Conservation (phyloP, 805 yeast genomes). For the Saturnispora silvae region DNA sequence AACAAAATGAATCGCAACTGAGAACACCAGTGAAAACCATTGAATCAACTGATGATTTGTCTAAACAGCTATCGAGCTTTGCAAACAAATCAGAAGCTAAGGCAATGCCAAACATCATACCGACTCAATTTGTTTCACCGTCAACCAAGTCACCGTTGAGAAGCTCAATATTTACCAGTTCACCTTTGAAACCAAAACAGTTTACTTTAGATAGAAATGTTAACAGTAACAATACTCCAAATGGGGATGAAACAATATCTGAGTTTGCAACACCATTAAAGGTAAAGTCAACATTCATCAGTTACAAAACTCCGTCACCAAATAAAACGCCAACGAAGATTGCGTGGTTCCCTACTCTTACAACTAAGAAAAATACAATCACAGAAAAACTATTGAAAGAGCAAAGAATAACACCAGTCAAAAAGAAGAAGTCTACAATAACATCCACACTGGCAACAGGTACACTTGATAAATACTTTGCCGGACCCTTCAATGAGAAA, state of each 20-base stretch:
- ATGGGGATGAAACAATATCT: conserved; percentile 11
- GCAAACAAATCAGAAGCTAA: conserved; percentile 8
- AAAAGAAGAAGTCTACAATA: conserved; percentile 38
- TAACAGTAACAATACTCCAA: conserved; percentile 1
- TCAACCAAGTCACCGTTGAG: conserved; percentile 6
- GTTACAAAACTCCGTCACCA: conserved; percentile 22
- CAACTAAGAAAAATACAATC: conserved; percentile 23
- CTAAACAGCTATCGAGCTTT: conserved; percentile 5
- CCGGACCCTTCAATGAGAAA: conserved; percentile 64
- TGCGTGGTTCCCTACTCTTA: conserved; percentile 26
- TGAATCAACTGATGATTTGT: conserved; percentile 4
- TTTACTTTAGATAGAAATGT: background rate
- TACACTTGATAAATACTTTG: conserved; percentile 71
- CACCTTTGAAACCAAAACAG: conserved; percentile 11
- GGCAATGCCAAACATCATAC: conserved; percentile 1
- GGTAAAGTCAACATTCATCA: conserved; percentile 17
- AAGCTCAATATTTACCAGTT: conserved; percentile 7
- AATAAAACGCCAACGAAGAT: conserved; percentile 21
- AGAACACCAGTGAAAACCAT: conserved; percentile 6
- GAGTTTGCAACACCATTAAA: conserved; percentile 20
- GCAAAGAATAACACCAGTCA: conserved; percentile 36
- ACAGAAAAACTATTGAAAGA: conserved; percentile 23
- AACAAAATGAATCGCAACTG: conserved; percentile 6
- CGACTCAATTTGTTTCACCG: conserved; percentile 4
- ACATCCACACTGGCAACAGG: conserved; percentile 80